A percentile compares a stretch with the other conserved stretches of the same genome.
Evolutionary conservation across 1,284 basidiomycete genomes (phyloP).

Genomic region (Trichosporon inkin): DNA sequence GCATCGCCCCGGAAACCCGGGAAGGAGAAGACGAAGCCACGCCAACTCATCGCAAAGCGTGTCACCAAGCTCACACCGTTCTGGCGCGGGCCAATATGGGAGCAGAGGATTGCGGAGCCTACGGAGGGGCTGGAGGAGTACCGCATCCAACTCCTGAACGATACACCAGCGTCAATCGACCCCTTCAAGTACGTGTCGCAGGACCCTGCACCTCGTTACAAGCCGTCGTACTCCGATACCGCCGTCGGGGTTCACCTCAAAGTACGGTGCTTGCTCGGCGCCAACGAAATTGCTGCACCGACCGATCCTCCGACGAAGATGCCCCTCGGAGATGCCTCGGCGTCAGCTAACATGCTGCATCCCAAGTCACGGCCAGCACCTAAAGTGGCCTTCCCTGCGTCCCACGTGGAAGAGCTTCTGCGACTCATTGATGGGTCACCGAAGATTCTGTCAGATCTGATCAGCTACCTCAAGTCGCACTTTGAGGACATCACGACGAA

Average conservation of each 20-base stretch:
- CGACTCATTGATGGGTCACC: constrained; percentile 39
- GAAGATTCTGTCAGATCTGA: constrained; percentile 36
- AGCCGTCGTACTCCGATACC: constrained; percentile 31
- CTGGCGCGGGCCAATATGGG: constrained; percentile 47
- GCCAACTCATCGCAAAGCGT: constrained; percentile 32
- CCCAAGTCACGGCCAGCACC: constrained; percentile 19
- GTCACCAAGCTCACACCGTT: constrained; percentile 45
- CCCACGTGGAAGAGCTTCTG: constrained; percentile 39
- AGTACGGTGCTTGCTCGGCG: constrained; percentile 33
- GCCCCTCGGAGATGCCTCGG: constrained; percentile 23
- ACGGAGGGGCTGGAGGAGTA: constrained; percentile 40
- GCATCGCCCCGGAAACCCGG: constrained; percentile 27
- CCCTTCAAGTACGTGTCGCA: constrained; percentile 42
- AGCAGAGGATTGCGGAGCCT: constrained; percentile 36
- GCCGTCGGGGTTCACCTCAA: constrained; percentile 31
- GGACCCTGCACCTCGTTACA: constrained; percentile 32
- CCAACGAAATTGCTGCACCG: constrained; percentile 18
- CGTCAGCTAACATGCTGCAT: constrained; percentile 1
- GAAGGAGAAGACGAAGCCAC: constrained; percentile 15
- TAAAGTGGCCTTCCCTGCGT: constrained; percentile 40
- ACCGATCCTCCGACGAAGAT: constrained; percentile 6
- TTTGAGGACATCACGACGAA: constrained; percentile 45
- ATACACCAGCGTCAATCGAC: constrained; percentile 43
- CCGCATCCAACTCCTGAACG: constrained; percentile 47
- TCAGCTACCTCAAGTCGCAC: constrained; percentile 34